Evolutionary conservation across 768 basidiomycete genomes (phyloP), one percentile per base, ranked within the genome.

Genomic region (Erythrobasidium yunnanense): DNA sequence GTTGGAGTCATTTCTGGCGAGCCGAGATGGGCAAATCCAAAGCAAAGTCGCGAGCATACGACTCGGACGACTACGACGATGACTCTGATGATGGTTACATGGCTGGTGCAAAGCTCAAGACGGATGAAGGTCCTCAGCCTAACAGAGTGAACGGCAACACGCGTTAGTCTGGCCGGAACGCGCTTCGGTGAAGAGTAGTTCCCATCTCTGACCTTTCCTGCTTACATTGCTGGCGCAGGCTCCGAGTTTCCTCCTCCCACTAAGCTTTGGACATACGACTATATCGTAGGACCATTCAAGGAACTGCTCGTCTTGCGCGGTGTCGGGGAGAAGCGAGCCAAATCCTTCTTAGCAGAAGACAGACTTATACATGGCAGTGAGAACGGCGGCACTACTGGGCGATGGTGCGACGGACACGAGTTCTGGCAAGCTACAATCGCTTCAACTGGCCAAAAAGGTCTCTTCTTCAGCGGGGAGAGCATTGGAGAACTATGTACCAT

Each of bases 401-500:
- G 22, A 3, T 58, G 56, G 56, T 45, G 23, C 22, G 35, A 58
- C 35, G 34, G 6, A 15, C 56, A 58, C 4, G 42, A 38, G 56
- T 58, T 58, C 35, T 58, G 56, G 56, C 38, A 58, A 22, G 56
- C 25, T 25, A 23, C 34, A 17, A 58, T 58, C 23, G 56, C 25
- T 8, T 23, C 56, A 45, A 58, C 56, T 20, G 38, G 56, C 2
- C 35, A 38, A 22, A 38, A 46, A 11, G 35, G 45, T 25, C 22
- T 58, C n/a, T 58, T 58, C 38, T 58, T 58, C 42, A 42, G 35
- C 56, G 56, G 56, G 17, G 56, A 58, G 25, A 7, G 38, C 15
- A 46, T 58, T 13, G 56, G 47, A n/a, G 56, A 58, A 45, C 56
- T 58, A 6, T 58, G 56, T 45, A 58, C 42, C 35, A 38, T 58